Base-by-base conservation (phyloP, 2,329 filamentous ascomycete species). In the Juglanconis sp. region DNA sequence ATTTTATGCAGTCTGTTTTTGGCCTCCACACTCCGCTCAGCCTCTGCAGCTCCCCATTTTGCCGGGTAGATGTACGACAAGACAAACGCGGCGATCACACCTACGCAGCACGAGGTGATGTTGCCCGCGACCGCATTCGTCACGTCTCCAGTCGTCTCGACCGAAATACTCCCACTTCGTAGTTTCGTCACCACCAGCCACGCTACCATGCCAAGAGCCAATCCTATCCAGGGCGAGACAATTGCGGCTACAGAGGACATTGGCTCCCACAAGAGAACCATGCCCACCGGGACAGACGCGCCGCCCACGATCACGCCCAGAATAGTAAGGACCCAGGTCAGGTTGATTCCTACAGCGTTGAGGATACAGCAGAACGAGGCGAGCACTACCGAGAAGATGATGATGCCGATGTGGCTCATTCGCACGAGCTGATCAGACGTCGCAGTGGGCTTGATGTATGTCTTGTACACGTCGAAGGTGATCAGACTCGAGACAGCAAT, bases 231-330 rank as follows among this genome's bases (percentile, higher is more conserved):
- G 0, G 74, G 74, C 0, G 73, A 64, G 1, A 65, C 61, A 1
- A 76, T 66, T 0, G 73, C 71, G 1, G 73, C 75, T 4, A 72
- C 62, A 1, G 73, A 76, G 10, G 70, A 73, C 70, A 74, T 76
- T 4, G 69, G 70, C 24, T 67, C 63, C 75, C 74, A 78, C n/a
- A 74, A 66, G 4, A 77, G 65, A 6, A 74, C 68, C 17, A 74
- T 64, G 10, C 71, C 74, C 1, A 76, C 70, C 0, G 72, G 73
- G 3, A 74, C 68, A 1, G 69, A 66, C 9, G 56, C 75, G 1
- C 75, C 74, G 7, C 75, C 75, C 10, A 77, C 71, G 13, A 77
- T 72, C 10, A 76, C 68, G 2, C 75, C 75, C 38, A 76, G 66
- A 15, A 75, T 70, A 5, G 72, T 75, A 6, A 78, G 64, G 1